These are phyloP conservation scores for Gentiana straminea DNA, from an alignment of 257 asterid species.

Conservation along the genomic window DNA sequence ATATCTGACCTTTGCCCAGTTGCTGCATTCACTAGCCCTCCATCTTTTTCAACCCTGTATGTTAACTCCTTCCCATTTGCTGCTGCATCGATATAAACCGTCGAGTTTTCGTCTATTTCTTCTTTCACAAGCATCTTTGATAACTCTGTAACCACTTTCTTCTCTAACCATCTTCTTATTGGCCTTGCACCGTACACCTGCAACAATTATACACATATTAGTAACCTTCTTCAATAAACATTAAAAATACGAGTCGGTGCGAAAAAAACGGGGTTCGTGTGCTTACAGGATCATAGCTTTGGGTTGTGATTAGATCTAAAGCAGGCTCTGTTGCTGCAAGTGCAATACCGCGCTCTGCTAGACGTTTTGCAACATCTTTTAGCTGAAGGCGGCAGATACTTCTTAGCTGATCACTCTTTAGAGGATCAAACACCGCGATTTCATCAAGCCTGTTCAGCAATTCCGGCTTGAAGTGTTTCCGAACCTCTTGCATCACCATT, in stretches of 20 bases:
- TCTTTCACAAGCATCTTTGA: slow-evolving; percentile 78
- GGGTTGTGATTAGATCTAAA: slow-evolving; percentile 51
- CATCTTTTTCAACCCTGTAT: slow-evolving; percentile 70
- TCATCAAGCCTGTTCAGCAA: slow-evolving; percentile 77
- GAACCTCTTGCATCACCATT: slow-evolving; percentile 84
- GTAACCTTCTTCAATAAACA: too few species aligned
- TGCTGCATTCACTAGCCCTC: slow-evolving; percentile 67
- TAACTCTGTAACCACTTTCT: slow-evolving; percentile 63
- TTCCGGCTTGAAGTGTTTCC: slow-evolving; percentile 91
- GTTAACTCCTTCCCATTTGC: slow-evolving; percentile 27
- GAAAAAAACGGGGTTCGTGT: background rate
- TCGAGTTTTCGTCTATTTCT: slow-evolving; percentile 82
- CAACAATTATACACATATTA: background rate
- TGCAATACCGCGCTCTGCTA: slow-evolving; percentile 88
- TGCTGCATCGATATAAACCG: slow-evolving; percentile 54
- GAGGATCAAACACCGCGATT: slow-evolving; percentile 83
- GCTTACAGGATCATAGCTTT: slow-evolving; percentile 84
- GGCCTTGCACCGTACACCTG: slow-evolving; percentile 89
- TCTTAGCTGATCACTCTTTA: slow-evolving; percentile 70
- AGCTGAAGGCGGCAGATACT: slow-evolving; percentile 72
- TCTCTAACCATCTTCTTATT: slow-evolving; percentile 91
- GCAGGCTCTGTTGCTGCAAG: slow-evolving; percentile 73
- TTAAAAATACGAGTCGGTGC: too few species aligned
- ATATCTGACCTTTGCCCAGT: slow-evolving; percentile 71
- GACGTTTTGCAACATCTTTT: slow-evolving; percentile 69